Evolutionary conservation across 768 basidiomycete species (phyloP).

Genomic region (Rhizopogon sp.): DNA sequence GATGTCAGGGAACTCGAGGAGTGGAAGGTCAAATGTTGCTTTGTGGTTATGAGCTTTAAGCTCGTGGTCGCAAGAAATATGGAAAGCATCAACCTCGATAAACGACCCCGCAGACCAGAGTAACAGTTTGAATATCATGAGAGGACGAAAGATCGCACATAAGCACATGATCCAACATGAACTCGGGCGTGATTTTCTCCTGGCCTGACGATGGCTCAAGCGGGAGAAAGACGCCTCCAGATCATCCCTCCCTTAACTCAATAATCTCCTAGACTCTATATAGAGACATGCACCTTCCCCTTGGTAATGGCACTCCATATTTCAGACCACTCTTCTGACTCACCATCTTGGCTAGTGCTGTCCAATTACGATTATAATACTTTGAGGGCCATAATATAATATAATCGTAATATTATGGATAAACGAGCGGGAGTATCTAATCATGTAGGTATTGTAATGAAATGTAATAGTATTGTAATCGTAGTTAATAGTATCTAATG

Average conservation of each 20-base stretch:
- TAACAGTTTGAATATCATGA: conserved; percentile 53
- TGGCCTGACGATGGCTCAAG: conserved; percentile 48
- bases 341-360: conserved; percentile 45
- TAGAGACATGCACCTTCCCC: conserved; percentile 63
- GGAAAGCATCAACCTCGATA: conserved; percentile 53
- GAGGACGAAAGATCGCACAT: conserved; percentile 51
- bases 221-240: conserved; percentile 86
- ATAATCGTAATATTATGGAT: too few relatives aligned
- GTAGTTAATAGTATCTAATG: too few relatives aligned
- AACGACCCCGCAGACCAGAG: conserved; percentile 79
- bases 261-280: too few relatives aligned
- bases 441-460: too few relatives aligned
- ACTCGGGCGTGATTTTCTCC: conserved; percentile 61
- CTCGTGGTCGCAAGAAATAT: conserved; percentile 31
- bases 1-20: too few relatives aligned
- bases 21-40: too few relatives aligned
- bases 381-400: too few relatives aligned
- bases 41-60: too few relatives aligned
- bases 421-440: too few relatives aligned
- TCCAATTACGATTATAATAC: too few relatives aligned
- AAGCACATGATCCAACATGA: conserved; percentile 79
- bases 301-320: conserved; percentile 59
- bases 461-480: too few relatives aligned
- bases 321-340: conserved; percentile 61
- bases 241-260: too few relatives aligned